Evolutionary conservation across 345 rosid species (phyloP).

Genomic region (Murraya paniculata): DNA sequence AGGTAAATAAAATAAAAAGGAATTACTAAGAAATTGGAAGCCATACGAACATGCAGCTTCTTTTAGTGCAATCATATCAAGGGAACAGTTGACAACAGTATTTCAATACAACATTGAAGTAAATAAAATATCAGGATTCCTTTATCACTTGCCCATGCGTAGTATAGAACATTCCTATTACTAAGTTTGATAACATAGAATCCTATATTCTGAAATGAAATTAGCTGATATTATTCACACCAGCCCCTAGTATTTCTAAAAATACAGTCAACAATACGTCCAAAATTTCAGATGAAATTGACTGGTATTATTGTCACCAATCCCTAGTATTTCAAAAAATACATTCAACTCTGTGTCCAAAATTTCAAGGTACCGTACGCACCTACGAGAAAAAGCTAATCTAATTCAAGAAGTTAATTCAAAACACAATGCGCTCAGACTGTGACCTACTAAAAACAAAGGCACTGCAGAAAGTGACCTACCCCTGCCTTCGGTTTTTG

Average conservation of each 20-base stretch:
- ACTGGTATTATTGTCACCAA: too few species aligned
- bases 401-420: neutral
- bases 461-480: constrained; percentile 18
- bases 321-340: neutral
- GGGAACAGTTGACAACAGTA: neutral
- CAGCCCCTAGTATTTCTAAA: neutral
- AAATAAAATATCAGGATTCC: neutral
- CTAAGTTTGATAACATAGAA: neutral
- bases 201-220: neutral
- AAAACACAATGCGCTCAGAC: neutral
- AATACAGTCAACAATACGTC: neutral
- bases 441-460: constrained; percentile 34
- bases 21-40: neutral
- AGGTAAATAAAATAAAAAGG: neutral
- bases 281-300: neutral
- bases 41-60: neutral
- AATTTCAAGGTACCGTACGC: neutral
- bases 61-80: neutral
- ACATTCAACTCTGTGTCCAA: neutral
- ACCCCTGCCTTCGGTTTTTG: constrained; percentile 99
- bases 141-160: neutral
- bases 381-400: neutral
- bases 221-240: neutral
- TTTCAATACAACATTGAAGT: neutral
- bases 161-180: neutral